Evolutionary conservation across 2,329 filamentous ascomycete species (phyloP).

Genomic region (Leptoxyphium fumago): DNA sequence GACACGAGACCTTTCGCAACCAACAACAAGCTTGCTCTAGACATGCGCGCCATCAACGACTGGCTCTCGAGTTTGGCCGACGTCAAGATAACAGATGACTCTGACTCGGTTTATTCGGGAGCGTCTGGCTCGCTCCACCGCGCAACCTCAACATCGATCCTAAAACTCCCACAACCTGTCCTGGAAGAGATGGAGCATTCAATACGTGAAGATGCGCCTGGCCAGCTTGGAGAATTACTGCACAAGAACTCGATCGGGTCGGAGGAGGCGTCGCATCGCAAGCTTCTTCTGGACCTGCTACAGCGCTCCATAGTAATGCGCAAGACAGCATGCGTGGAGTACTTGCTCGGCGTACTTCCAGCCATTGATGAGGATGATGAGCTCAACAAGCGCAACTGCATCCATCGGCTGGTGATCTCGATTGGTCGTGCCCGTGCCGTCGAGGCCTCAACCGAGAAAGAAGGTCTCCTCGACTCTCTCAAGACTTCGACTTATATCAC

Average conservation of each 20-base stretch:
- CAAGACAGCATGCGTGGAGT: slow-evolving; percentile 54
- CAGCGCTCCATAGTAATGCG: slow-evolving; percentile 61
- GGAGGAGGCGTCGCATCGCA: slow-evolving; percentile 39
- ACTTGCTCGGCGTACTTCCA: slow-evolving; percentile 52
- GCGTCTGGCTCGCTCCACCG: slow-evolving; percentile 54
- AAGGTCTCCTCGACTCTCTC: slow-evolving; percentile 18
- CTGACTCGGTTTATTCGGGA: slow-evolving; percentile 50
- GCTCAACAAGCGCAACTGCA: slow-evolving; percentile 83
- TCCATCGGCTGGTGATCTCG: slow-evolving; percentile 83
- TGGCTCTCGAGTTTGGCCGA: slow-evolving; percentile 78
- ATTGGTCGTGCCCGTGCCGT: slow-evolving; percentile 62
- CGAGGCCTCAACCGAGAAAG: slow-evolving; percentile 17
- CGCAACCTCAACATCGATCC: slow-evolving; percentile 57
- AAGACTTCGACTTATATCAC: slow-evolving; percentile 62
- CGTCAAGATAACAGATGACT: slow-evolving; percentile 60
- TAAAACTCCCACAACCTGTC: slow-evolving; percentile 53
- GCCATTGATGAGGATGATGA: slow-evolving; percentile 76
- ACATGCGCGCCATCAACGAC: slow-evolving; percentile 63
- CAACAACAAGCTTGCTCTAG: slow-evolving; percentile 43
- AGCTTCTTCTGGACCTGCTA: slow-evolving; percentile 63
- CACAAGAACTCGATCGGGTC: slow-evolving; percentile 24
- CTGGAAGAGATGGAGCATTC: slow-evolving; percentile 60
- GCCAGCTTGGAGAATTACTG: slow-evolving; percentile 40
- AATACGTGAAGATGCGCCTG: slow-evolving; percentile 52
- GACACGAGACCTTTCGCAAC: slow-evolving; percentile 79